Conservation (phyloP, 352 stramenopile genomes). For the Globisporangium solare region DNA sequence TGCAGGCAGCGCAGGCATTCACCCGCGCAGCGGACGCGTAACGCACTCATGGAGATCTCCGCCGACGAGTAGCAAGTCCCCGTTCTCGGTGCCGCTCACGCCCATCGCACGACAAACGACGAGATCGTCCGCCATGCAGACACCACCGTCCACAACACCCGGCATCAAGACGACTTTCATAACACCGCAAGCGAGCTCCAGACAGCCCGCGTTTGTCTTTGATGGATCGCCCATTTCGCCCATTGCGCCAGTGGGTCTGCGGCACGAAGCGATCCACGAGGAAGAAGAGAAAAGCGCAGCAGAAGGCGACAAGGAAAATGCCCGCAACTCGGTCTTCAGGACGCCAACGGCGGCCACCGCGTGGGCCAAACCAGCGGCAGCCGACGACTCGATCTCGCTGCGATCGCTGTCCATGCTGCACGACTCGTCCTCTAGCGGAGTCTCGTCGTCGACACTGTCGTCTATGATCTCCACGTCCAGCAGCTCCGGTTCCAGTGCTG, state of each 20-base stretch:
- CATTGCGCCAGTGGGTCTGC: conserved; percentile 7
- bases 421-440: background rate
- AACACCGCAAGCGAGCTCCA: background rate
- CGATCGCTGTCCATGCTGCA: conserved; percentile 19
- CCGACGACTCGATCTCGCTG: conserved; percentile 16
- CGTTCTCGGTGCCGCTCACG: conserved; percentile 3
- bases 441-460: background rate
- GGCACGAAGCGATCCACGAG: conserved; percentile 16
- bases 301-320: conserved; percentile 24
- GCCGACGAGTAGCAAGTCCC: background rate
- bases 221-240: conserved; percentile 46
- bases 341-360: conserved; percentile 2
- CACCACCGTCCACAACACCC: conserved; percentile 1
- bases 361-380: conserved; percentile 3
- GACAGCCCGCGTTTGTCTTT: conserved; percentile 18
- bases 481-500: conserved; percentile 3
- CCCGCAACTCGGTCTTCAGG: conserved; percentile 3
- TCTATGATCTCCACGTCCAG: background rate
- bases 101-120: background rate
- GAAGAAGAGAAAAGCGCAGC: conserved; percentile 17
- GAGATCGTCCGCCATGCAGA: no score
- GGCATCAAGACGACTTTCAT: background rate
- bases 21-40: conserved; percentile 1
- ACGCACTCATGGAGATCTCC: background rate
- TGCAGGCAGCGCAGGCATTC: conserved; percentile 5